These are phyloP conservation scores for Phanerochaete carnosa DNA, from an alignment of 768 basidiomycete genomes.

Conservation along the genomic window DNA sequence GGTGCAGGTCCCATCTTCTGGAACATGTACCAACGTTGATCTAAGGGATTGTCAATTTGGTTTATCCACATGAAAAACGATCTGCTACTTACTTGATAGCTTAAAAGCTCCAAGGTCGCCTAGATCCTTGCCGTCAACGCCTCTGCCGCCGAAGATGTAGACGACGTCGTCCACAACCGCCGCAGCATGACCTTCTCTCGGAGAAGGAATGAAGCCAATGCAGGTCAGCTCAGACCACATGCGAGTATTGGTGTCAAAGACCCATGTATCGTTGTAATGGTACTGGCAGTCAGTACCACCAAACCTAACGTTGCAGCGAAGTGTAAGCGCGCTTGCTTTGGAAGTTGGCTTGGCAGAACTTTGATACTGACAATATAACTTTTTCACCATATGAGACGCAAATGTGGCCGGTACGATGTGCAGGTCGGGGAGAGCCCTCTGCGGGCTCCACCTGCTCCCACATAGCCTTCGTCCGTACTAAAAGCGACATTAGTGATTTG, in stretches of 20 bases:
- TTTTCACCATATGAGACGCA: constrained; percentile 80
- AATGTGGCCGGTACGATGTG: constrained; percentile 89
- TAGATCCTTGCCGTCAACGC: constrained; percentile 95
- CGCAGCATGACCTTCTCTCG: constrained; percentile 95
- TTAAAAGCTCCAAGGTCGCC: constrained; percentile 96
- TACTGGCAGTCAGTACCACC: constrained; percentile 98
- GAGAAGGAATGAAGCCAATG: constrained; percentile 94
- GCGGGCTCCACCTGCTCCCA: constrained; percentile 81
- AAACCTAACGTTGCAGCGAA: constrained; percentile 52
- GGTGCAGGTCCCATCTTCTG: constrained; percentile 99
- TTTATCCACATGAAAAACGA: background rate
- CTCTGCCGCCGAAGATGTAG: constrained; percentile 95
- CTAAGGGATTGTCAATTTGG: constrained; percentile 36
- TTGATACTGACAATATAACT: constrained; percentile 68
- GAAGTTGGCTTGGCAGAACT: background rate
- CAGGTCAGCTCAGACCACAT: constrained; percentile 92
- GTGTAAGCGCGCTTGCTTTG: background rate
- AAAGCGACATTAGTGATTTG: background rate
- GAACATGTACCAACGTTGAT: constrained; percentile 99
- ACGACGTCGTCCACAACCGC: constrained; percentile 96
- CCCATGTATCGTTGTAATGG: constrained; percentile 99
- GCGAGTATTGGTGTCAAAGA: constrained; percentile 76
- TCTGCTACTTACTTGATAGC: constrained; percentile 75
- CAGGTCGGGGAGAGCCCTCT: constrained; percentile 55
- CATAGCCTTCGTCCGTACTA: constrained; percentile 77